phyloP scores from a whole-genome alignment of 768 basidiomycete genomes.

The Sporobolomyces pararoseus region DNA sequence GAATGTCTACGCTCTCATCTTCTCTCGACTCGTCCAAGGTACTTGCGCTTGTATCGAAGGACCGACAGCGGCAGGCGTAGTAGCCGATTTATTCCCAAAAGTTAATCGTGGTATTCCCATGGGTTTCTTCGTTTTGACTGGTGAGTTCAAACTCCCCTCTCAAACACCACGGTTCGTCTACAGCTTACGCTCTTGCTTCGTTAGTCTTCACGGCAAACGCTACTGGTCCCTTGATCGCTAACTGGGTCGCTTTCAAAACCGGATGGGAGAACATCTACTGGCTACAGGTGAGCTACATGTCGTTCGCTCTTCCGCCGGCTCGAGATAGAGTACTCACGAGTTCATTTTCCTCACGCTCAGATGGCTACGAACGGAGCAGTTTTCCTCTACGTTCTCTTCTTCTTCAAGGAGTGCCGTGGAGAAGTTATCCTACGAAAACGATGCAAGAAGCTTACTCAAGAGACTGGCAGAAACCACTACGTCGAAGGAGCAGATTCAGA shows the following conservation, averaged over 20 bases:
- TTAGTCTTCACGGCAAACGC: constrained; percentile 39
- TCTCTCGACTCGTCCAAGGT: constrained; percentile 34
- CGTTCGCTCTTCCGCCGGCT: too few species aligned
- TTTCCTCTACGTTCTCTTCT: constrained; percentile 34
- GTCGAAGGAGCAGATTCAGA: constrained; percentile 31
- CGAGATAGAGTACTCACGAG: too few species aligned
- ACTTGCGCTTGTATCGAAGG: constrained; percentile 41
- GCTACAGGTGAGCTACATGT: constrained; percentile 28
- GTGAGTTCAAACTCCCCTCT: neutral
- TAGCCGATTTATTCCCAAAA: constrained; percentile 35
- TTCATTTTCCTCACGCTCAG: neutral
- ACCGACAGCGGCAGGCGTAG: constrained; percentile 35
- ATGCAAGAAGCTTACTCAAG: constrained; percentile 11
- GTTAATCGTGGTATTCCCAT: constrained; percentile 19
- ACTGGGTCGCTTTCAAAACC: constrained; percentile 41
- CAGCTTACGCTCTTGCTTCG: neutral
- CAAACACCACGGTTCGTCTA: neutral
- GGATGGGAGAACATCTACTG: constrained; percentile 43
- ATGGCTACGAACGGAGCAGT: constrained; percentile 33
- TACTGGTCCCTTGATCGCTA: constrained; percentile 37
- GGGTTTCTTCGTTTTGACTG: constrained; percentile 39
- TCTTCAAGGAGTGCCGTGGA: constrained; percentile 32
- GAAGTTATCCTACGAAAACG: constrained; percentile 41
- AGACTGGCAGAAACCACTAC: constrained; percentile 35
- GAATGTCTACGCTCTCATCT: constrained; percentile 33